Evolutionary conservation across 2,329 filamentous ascomycete species (phyloP).

Genomic region (Penicillium sp.): DNA sequence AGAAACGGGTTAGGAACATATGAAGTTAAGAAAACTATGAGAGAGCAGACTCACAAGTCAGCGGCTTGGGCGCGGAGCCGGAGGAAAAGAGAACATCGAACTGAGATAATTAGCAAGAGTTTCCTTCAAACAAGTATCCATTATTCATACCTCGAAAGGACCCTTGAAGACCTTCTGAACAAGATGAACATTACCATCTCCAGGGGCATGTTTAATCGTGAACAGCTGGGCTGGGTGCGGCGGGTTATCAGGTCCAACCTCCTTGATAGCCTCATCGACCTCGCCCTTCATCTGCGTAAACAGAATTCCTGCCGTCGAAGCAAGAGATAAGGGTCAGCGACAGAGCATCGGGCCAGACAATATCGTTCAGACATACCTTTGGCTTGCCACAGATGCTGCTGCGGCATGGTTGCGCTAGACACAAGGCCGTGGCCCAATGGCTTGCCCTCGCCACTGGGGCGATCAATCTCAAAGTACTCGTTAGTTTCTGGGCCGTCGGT

Average conservation of each 20-base stretch:
- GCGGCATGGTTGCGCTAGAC: conserved; percentile 66
- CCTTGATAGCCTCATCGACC: conserved; percentile 60
- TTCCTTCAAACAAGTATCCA: neutral
- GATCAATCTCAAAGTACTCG: conserved; percentile 56
- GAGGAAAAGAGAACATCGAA: conserved; percentile 93
- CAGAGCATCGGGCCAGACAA: neutral
- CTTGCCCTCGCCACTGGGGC: conserved; percentile 67
- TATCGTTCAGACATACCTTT: conserved; percentile 57
- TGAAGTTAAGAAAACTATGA: neutral
- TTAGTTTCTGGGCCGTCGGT: conserved; percentile 69
- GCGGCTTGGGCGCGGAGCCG: conserved; percentile 59
- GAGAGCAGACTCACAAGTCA: conserved; percentile 50
- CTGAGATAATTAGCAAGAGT: conserved; percentile 40
- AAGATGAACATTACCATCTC: conserved; percentile 75
- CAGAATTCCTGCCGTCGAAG: conserved; percentile 49
- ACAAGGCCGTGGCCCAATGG: conserved; percentile 76
- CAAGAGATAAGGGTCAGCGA: neutral
- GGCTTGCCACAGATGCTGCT: conserved; percentile 77
- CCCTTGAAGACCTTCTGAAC: conserved; percentile 92
- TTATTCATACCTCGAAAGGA: conserved; percentile 63
- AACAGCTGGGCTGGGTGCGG: conserved; percentile 86
- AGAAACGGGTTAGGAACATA: neutral
- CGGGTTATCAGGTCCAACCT: conserved; percentile 65
- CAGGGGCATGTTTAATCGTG: conserved; percentile 65
- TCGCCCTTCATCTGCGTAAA: conserved; percentile 66